Percentiles rank a stretch among this genome's conserved stretches.
Evolutionary conservation across 441 rosid genomes (phyloP).

Genomic region (Euphorbia schlechtendalii): DNA sequence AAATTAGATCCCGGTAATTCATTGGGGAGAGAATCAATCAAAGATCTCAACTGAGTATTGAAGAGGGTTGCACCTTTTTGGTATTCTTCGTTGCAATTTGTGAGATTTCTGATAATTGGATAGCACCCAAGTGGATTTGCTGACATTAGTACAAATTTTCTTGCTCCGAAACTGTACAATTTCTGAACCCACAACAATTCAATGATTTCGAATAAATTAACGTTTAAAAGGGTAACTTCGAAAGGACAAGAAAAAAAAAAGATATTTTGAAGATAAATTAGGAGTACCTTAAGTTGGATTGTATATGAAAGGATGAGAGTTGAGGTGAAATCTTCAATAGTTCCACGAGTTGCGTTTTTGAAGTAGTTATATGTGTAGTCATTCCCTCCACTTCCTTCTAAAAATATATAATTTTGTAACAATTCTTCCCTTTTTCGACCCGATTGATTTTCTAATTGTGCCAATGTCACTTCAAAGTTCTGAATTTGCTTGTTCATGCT

Average conservation of each 20-base stretch:
- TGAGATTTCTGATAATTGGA: conserved; percentile 17
- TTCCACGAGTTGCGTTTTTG: conserved; percentile 6
- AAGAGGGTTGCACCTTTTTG: conserved; percentile 43
- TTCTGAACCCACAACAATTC: too few relatives aligned
- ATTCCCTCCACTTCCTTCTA: conserved; percentile 52
- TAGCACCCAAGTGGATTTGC: conserved; percentile 47
- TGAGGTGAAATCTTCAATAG: conserved; percentile 36
- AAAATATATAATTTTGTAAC: conserved; percentile 31
- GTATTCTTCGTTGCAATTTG: conserved; percentile 21
- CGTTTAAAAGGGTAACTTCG: too few relatives aligned
- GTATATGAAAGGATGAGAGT: conserved; percentile 33
- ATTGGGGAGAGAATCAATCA: too few relatives aligned
- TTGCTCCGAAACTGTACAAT: conserved; percentile 40
- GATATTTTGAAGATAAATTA: too few relatives aligned
- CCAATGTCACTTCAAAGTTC: conserved; percentile 34
- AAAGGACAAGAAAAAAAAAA: too few relatives aligned
- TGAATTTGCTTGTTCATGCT: conserved; percentile 37
- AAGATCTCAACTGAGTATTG: conserved; percentile 27
- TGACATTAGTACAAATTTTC: conserved; percentile 48
- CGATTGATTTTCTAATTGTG: conserved; percentile 22
- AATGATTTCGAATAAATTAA: not conserved
- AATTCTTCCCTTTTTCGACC: conserved; percentile 15
- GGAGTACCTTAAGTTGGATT: conserved; percentile 40
- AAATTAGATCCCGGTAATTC: conserved; percentile 29
- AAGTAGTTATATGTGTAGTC: conserved; percentile 55